Percentiles rank a stretch among this genome's conserved stretches.
These are phyloP conservation scores for Fistulina hepatica DNA, from an alignment of 1,284 basidiomycete species.

Conservation along the genomic window DNA sequence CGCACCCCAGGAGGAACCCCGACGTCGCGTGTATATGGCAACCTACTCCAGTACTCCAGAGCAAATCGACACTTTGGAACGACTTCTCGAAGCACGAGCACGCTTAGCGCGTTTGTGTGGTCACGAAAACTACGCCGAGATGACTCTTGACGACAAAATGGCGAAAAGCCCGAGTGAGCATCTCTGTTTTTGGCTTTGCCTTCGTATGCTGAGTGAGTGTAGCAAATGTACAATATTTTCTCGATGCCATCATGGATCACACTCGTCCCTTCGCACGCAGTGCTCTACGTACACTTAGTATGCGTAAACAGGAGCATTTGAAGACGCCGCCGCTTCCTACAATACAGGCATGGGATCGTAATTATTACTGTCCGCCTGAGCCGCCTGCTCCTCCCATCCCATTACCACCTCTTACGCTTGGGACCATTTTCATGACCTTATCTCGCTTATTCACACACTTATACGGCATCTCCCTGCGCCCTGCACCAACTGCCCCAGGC, in stretches of 20 bases:
- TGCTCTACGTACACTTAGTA: conserved; percentile 62
- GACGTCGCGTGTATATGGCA: conserved; percentile 71
- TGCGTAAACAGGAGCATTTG: conserved; percentile 65
- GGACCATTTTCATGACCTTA: conserved; percentile 79
- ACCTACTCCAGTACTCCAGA: conserved; percentile 58
- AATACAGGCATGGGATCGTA: conserved; percentile 88
- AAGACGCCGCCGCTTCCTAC: conserved; percentile 42
- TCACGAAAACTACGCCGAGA: conserved; percentile 71
- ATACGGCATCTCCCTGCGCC: conserved; percentile 80
- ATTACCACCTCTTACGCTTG: conserved; percentile 67
- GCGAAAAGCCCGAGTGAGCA: conserved; percentile 72
- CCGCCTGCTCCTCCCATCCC: conserved; percentile 59
- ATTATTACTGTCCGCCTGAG: conserved; percentile 78
- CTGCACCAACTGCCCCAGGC: conserved; percentile 55
- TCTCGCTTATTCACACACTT: conserved; percentile 76
- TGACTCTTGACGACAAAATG: conserved; percentile 90
- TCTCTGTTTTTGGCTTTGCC: conserved; percentile 3
- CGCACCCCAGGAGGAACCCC: conserved; percentile 72
- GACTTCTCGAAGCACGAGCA: conserved; percentile 63
- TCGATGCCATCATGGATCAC: conserved; percentile 67
- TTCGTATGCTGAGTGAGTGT: conserved; percentile 10
- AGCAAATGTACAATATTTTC: conserved; percentile 81
- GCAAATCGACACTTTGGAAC: conserved; percentile 66
- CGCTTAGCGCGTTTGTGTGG: conserved; percentile 78
- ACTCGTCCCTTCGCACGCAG: conserved; percentile 64